Conservation (phyloP, 257 asterid species). For the Henckelia pumila region DNA sequence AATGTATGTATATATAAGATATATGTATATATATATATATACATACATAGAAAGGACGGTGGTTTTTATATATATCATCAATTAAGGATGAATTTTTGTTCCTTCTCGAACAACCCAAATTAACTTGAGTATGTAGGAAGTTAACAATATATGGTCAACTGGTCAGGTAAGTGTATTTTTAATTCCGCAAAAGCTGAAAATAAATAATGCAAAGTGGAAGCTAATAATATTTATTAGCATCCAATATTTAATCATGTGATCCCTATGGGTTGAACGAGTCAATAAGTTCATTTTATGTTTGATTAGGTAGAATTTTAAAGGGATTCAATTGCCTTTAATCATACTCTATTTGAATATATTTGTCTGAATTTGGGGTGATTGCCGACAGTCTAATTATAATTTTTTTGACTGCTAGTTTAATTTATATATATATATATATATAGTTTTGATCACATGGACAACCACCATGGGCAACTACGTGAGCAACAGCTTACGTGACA, state of each 20-base stretch:
- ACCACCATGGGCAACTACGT: too few species aligned
- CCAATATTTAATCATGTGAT: background rate
- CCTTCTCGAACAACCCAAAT: constrained; percentile 1
- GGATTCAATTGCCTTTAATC: background rate
- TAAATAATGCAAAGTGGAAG: background rate
- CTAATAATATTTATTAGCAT: background rate
- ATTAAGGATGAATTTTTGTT: constrained; percentile 15
- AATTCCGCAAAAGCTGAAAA: constrained; percentile 1
- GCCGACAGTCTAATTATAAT: background rate
- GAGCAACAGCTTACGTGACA: too few species aligned
- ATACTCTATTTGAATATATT: too few species aligned
- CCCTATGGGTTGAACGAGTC: background rate
- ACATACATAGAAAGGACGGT: too few species aligned
- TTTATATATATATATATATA: background rate
- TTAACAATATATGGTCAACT: constrained; percentile 32
- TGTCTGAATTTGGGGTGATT: background rate
- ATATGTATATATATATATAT: too few species aligned
- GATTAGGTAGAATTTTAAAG: background rate
- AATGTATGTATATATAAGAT: too few species aligned
- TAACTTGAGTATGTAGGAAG: constrained; percentile 20
- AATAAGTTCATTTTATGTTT: background rate
- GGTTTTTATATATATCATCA: too few species aligned
- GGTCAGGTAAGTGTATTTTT: constrained; percentile 6
- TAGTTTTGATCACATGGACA: too few species aligned
- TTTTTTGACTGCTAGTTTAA: background rate